Evolutionary conservation across 257 asterid species (phyloP).

Genomic region (Salvia splendens): DNA sequence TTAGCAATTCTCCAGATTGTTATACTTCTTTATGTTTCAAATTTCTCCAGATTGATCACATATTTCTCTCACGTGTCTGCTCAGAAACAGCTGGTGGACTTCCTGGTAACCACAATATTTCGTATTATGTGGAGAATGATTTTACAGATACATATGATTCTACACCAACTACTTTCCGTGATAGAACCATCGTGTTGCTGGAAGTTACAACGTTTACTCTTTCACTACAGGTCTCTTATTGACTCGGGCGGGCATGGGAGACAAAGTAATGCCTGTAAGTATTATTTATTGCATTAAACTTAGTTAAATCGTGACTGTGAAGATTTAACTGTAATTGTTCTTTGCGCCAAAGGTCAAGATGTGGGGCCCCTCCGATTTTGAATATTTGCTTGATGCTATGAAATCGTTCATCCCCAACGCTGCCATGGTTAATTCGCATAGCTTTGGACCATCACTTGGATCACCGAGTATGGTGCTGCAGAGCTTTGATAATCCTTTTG

Average conservation of each 20-base stretch:
- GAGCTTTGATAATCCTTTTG: constrained; percentile 50
- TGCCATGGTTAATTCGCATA: constrained; percentile 79
- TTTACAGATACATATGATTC: constrained; percentile 10
- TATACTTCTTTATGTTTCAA: not conserved
- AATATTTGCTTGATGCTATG: constrained; percentile 84
- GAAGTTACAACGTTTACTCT: constrained; percentile 18
- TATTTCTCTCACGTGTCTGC: constrained; percentile 92
- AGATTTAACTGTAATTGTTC: constrained; percentile 17
- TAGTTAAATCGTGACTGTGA: constrained; percentile 14
- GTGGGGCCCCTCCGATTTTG: constrained; percentile 94
- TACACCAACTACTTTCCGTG: not conserved
- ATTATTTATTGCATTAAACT: constrained; percentile 2
- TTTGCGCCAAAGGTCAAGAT: constrained; percentile 65
- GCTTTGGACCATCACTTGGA: constrained; percentile 69
- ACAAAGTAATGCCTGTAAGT: constrained; percentile 88
- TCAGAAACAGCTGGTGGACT: constrained; percentile 99
- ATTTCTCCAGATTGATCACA: constrained; percentile 82
- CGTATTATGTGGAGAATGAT: not conserved
- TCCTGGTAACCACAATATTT: constrained; percentile 56
- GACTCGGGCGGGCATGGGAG: constrained; percentile 92
- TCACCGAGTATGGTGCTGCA: constrained; percentile 36
- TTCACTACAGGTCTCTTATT: constrained; percentile 72
- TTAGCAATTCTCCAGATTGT: constrained; percentile 8
- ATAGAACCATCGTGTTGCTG: not conserved
- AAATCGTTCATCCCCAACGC: constrained; percentile 81